Conservation (phyloP, 306 rosid species). For the Argentina anserina region DNA sequence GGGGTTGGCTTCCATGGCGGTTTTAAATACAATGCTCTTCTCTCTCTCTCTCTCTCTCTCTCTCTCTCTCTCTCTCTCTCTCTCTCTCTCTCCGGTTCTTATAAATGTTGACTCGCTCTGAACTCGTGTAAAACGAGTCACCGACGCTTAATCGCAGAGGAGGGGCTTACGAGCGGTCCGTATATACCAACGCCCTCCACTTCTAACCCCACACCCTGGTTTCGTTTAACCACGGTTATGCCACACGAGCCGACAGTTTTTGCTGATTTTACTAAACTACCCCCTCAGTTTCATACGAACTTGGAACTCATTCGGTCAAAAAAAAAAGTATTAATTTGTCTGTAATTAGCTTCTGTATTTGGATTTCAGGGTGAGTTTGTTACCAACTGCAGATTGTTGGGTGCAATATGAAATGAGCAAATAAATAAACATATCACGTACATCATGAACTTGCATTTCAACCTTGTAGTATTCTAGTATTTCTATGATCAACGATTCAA, state of each 20-base stretch:
- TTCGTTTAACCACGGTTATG: constrained; percentile 61
- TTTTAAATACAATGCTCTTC: constrained; percentile 30
- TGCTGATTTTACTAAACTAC: constrained; percentile 10
- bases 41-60: constrained; percentile 8
- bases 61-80: constrained; percentile 3
- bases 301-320: neutral
- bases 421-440: too few relatives aligned
- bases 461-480: too few relatives aligned
- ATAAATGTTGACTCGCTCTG: constrained; percentile 26
- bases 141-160: constrained; percentile 68
- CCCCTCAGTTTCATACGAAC: constrained; percentile 9
- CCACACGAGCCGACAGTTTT: constrained; percentile 50
- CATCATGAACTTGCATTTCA: too few relatives aligned
- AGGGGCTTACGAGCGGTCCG: constrained; percentile 52
- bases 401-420: too few relatives aligned
- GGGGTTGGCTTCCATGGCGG: constrained; percentile 28
- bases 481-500: too few relatives aligned
- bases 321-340: too few relatives aligned
- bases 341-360: too few relatives aligned
- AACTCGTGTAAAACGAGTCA: constrained; percentile 79
- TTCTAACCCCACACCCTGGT: constrained; percentile 37
- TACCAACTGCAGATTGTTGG: too few relatives aligned
- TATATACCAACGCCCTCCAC: constrained; percentile 26
- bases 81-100: constrained; percentile 8
- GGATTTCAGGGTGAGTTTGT: too few relatives aligned